Conservation (phyloP, 1,284 basidiomycete species). For the Apiotrichum brassicae region DNA sequence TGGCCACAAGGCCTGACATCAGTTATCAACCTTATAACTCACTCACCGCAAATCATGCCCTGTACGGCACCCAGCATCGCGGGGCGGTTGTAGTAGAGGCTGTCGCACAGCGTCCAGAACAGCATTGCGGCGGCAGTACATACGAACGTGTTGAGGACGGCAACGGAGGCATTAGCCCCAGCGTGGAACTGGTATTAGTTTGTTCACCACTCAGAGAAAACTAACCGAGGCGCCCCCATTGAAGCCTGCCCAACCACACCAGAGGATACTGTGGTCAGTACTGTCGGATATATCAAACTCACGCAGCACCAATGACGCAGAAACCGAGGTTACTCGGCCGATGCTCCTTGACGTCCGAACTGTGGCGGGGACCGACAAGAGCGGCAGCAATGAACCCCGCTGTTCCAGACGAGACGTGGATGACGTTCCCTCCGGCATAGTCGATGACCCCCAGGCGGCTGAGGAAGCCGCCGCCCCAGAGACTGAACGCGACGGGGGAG, state of each 20-base stretch:
- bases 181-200: constrained; percentile 12
- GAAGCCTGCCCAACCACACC: constrained; percentile 18
- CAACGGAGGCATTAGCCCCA: constrained; percentile 15
- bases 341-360: constrained; percentile 11
- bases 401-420: constrained; percentile 18
- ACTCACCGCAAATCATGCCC: constrained; percentile 10
- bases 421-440: constrained; percentile 21
- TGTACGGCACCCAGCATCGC: constrained; percentile 19
- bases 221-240: constrained; percentile 12
- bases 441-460: constrained; percentile 18
- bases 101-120: constrained; percentile 15
- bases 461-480: constrained; percentile 24
- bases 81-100: constrained; percentile 17
- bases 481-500: constrained; percentile 13
- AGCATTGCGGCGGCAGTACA: constrained; percentile 14
- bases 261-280: constrained; percentile 8
- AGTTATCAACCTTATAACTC: neutral
- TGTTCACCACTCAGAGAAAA: neutral
- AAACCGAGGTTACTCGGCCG: constrained; percentile 19
- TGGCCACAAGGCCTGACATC: constrained; percentile 9
- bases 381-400: constrained; percentile 19
- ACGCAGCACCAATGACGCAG: constrained; percentile 16
- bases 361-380: constrained; percentile 15
- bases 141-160: constrained; percentile 25
- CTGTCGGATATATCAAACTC: neutral